phyloP scores from a whole-genome alignment of 495 filamentous ascomycete genomes.

The Thermothielavioides terrestris region DNA sequence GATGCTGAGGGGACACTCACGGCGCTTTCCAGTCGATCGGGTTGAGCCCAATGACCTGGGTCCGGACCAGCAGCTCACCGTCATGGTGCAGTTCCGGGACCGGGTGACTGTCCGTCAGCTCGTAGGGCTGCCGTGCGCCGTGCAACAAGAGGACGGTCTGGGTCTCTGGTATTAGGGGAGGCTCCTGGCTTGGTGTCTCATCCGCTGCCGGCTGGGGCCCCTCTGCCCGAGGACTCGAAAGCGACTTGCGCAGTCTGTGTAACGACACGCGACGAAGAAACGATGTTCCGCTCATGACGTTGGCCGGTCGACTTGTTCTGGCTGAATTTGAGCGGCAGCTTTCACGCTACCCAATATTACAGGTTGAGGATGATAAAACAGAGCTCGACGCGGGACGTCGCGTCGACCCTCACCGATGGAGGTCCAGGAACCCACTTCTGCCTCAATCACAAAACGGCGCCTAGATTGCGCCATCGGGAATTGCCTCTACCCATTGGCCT shows the following conservation, averaged over 20 bases:
- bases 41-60: conserved; percentile 56
- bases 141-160: conserved; percentile 40
- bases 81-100: conserved; percentile 34
- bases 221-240: not conserved
- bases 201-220: not conserved
- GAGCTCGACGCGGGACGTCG: no score
- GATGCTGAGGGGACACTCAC: conserved; percentile 42
- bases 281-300: conserved; percentile 6
- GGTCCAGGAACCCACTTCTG: not conserved
- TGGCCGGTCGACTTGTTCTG: no score
- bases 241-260: conserved; percentile 6
- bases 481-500: conserved; percentile 8
- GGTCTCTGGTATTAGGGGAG: conserved; percentile 11
- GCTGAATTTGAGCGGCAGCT: no score
- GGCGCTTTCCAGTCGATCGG: conserved; percentile 68
- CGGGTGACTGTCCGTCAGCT: conserved; percentile 35
- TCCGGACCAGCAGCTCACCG: conserved; percentile 49
- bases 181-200: not conserved
- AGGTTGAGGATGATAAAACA: no score
- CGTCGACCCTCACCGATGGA: no score
- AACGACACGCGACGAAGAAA: conserved; percentile 20
- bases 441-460: conserved; percentile 9
- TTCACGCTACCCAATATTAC: no score
- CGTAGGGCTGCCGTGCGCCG: conserved; percentile 35
- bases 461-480: conserved; percentile 19